A percentile compares a stretch with the other conserved stretches of the same genome.
phyloP scores from a whole-genome alignment of 331 rosid species.

The Phaseolus coccineus region DNA sequence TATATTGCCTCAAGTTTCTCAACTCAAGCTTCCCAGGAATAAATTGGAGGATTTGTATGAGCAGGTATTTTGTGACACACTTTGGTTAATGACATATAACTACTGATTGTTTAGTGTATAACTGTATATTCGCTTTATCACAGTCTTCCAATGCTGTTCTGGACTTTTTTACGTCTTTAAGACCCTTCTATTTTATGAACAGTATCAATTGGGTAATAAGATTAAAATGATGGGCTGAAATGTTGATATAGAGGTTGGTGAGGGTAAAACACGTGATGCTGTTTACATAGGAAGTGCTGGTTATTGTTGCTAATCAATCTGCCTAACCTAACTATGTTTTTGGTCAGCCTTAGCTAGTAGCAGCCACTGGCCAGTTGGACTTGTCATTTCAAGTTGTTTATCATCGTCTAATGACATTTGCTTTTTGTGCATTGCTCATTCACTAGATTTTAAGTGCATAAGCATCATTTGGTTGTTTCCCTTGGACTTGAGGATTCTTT shows the following conservation, averaged over 20 bases:
- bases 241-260: slow-evolving; percentile 26
- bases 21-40: slow-evolving; percentile 95
- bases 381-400: not conserved
- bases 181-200: not conserved
- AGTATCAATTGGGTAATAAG: not conserved
- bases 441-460: slow-evolving; percentile 6
- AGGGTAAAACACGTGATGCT: not conserved
- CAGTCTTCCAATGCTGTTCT: not conserved
- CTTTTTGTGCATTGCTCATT: slow-evolving; percentile 19
- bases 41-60: slow-evolving; percentile 97
- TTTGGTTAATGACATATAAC: not conserved
- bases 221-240: not conserved
- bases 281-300: not conserved
- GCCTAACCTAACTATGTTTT: not conserved
- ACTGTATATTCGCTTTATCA: not conserved
- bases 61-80: slow-evolving; percentile 63
- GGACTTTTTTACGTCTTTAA: not conserved
- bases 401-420: not conserved
- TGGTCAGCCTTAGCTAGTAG: not conserved
- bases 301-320: slow-evolving; percentile 18
- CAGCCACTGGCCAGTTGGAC: not conserved
- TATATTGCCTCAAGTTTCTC: slow-evolving; percentile 93
- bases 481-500: not conserved
- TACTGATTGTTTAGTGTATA: not conserved
- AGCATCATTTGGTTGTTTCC: slow-evolving; percentile 6